Base-by-base conservation (phyloP, 495 filamentous ascomycete genomes). In the Penicillium herquei region DNA sequence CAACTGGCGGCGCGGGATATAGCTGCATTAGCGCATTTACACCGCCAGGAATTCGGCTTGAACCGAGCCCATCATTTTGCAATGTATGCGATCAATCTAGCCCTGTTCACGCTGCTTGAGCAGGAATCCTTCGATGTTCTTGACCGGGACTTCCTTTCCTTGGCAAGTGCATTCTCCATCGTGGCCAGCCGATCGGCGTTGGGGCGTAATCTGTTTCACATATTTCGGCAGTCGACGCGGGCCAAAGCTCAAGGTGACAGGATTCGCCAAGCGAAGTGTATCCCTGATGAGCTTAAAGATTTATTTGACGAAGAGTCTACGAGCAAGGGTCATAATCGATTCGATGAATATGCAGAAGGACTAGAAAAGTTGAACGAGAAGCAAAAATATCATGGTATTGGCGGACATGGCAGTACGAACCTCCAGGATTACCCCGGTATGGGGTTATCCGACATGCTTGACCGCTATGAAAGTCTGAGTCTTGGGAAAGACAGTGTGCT, bases 11-110 rank as follows among this genome's bases (percentile, higher is more conserved):
- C 76, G 0, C 70, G 66, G 3, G 56, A 54, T 2, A 78, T 78
- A 7, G 65, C 72, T 6, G 49, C 49, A 9, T 66, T 78, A 1
- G 59, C 68, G 1, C 66, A 63, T 16, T 57, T 72, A 2, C 69
- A 76, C 31, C 65, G 69, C 3, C 63, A 65, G 9, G 70, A 77
- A 39, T 76, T 66, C 48, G 72, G 74, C 8, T 54, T 77, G 43
- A 71, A 57, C 26, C 70, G 73, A 26, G 71, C 72, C 6, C 76
- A 78, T 54, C 66, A 72, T 17, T 78, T 75, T 42, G 69, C 74
- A 11, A 60, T 78, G 55, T 78, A 75, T 44, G 73, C 74, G 2
- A 72, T 78, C 49, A 78, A 74, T 34, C 64, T 78, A 11, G 76
- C 74, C 8, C 55, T 78, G 3, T 78, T 77, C 54, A 64, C 68